phyloP scores from a whole-genome alignment of 805 yeast genomes.

The Candida nitratophila region DNA sequence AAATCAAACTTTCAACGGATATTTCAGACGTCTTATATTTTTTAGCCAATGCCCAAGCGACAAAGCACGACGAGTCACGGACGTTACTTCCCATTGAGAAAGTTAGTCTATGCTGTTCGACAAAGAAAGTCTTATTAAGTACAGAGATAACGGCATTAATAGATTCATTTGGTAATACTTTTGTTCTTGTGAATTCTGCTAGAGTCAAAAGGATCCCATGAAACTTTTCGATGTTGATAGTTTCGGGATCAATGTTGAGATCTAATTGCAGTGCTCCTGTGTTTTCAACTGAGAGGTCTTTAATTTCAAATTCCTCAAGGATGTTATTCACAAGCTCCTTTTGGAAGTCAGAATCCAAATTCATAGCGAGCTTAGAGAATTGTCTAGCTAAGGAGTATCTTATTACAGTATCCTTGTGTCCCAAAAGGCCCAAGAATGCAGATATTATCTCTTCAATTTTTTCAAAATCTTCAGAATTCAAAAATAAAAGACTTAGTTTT shows the following conservation, averaged over 20 bases:
- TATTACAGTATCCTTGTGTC: slow-evolving; percentile 44
- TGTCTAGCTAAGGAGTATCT: slow-evolving; percentile 66
- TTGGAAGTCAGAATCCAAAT: slow-evolving; percentile 27
- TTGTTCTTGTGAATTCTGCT: slow-evolving; percentile 37
- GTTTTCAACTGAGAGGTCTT: slow-evolving; percentile 3
- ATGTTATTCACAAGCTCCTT: slow-evolving; percentile 33
- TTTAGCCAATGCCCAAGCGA: slow-evolving; percentile 71
- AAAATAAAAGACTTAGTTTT: slow-evolving; percentile 28
- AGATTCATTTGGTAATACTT: slow-evolving; percentile 10
- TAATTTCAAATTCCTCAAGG: slow-evolving; percentile 26
- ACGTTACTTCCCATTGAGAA: slow-evolving; percentile 57
- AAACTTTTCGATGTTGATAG: slow-evolving; percentile 34
- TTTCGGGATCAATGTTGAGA: slow-evolving; percentile 20
- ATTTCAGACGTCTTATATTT: slow-evolving; percentile 20
- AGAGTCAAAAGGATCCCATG: slow-evolving; percentile 54
- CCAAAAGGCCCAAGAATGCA: slow-evolving; percentile 36
- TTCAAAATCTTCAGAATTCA: slow-evolving; percentile 23
- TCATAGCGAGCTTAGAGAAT: slow-evolving; percentile 39
- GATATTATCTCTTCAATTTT: slow-evolving; percentile 42
- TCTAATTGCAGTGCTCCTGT: not conserved
- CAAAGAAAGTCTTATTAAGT: slow-evolving; percentile 39
- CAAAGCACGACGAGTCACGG: slow-evolving; percentile 79
- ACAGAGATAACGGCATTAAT: slow-evolving; percentile 28
- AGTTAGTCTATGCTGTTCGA: slow-evolving; percentile 50
- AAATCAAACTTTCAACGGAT: slow-evolving; percentile 7